Percentiles rank a stretch among this genome's conserved stretches.
Evolutionary conservation across 257 asterid genomes (phyloP).

Genomic region (Knoxia roxburghii): DNA sequence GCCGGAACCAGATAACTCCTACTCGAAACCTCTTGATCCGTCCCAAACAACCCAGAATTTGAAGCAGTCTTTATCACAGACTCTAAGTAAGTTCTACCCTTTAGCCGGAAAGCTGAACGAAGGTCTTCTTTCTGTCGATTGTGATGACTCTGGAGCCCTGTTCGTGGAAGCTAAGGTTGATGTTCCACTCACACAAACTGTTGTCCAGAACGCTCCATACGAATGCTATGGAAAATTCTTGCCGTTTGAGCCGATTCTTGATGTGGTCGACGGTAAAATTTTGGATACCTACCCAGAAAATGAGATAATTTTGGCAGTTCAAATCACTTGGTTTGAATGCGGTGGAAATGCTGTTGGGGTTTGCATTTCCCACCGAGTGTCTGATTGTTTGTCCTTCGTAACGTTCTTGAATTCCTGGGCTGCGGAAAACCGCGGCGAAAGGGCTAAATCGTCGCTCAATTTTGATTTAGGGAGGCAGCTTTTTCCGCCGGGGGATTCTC

Average conservation of each 20-base stretch:
- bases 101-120: constrained; percentile 25
- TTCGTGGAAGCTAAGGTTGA: constrained; percentile 24
- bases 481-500: background rate
- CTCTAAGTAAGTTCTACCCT: constrained; percentile 23
- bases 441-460: background rate
- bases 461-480: background rate
- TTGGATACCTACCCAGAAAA: no score
- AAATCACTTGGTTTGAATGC: constrained; percentile 20
- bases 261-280: no score
- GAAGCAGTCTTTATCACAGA: constrained; percentile 28
- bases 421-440: background rate
- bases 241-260: background rate
- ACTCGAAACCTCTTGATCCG: background rate
- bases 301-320: constrained; percentile 9
- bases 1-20: background rate
- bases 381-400: background rate
- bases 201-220: no score
- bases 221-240: background rate
- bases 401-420: background rate
- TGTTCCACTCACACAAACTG: constrained; percentile 1
- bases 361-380: constrained; percentile 19
- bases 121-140: constrained; percentile 13
- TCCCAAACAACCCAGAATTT: constrained; percentile 2
- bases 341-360: constrained; percentile 27
- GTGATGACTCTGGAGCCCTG: constrained; percentile 7